A percentile compares a stretch with the other conserved stretches of the same genome.
These are phyloP conservation scores for Debaryomyces nepalensis DNA, from an alignment of 1,139 yeast species.

Conservation along the genomic window DNA sequence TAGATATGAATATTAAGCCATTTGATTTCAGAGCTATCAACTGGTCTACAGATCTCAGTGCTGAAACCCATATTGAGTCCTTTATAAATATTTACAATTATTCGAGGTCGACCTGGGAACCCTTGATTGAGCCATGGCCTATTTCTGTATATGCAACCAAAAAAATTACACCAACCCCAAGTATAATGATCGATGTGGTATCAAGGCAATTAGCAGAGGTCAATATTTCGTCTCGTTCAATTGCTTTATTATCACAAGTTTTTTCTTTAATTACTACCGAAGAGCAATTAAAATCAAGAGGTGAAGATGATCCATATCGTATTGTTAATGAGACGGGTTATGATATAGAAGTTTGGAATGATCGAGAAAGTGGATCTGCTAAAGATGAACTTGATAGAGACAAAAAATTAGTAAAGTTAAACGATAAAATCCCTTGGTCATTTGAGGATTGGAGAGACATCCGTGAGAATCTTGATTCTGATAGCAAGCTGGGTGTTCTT, in stretches of 20 bases:
- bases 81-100: slow-evolving; percentile 85
- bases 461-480: slow-evolving; percentile 78
- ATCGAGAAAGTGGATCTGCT: slow-evolving; percentile 31
- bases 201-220: slow-evolving; percentile 80
- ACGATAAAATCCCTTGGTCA: slow-evolving; percentile 75
- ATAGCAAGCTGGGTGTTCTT: slow-evolving; percentile 60
- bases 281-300: slow-evolving; percentile 65
- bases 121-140: slow-evolving; percentile 88
- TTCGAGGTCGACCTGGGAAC: slow-evolving; percentile 96
- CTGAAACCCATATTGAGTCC: slow-evolving; percentile 70
- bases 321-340: slow-evolving; percentile 86
- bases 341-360: slow-evolving; percentile 78
- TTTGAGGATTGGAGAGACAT: slow-evolving; percentile 92
- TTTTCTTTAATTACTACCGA: slow-evolving; percentile 60
- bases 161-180: slow-evolving; percentile 46
- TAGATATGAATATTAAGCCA: slow-evolving; percentile 79
- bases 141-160: slow-evolving; percentile 72
- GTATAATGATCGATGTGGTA: slow-evolving; percentile 62
- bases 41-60: slow-evolving; percentile 89
- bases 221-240: slow-evolving; percentile 79
- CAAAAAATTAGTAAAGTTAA: slow-evolving; percentile 48
- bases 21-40: slow-evolving; percentile 74
- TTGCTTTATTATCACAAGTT: slow-evolving; percentile 76
- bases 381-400: slow-evolving; percentile 19
- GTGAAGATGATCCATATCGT: slow-evolving; percentile 80